Conservation (phyloP, 2,329 filamentous ascomycete species). For the Falciphora oryzae region DNA sequence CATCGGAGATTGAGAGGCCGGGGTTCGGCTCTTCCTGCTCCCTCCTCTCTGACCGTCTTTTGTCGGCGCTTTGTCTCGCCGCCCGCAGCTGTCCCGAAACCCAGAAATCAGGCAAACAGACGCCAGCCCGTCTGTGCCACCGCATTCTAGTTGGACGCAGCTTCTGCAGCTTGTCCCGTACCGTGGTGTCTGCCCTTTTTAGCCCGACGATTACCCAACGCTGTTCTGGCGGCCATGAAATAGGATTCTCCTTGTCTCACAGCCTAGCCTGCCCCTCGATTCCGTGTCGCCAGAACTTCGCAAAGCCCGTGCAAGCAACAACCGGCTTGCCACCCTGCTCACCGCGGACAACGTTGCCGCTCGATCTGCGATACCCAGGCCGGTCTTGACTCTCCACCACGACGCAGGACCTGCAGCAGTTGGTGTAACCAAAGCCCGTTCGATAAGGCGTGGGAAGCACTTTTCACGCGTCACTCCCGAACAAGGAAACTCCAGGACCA, state of each 20-base stretch:
- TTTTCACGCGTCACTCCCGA: not conserved
- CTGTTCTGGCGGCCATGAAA: not conserved
- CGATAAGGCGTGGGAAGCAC: not conserved
- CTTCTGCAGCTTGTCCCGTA: not conserved
- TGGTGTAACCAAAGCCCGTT: not conserved
- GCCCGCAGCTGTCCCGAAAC: not conserved
- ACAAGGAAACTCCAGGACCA: not conserved
- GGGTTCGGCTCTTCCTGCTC: not conserved
- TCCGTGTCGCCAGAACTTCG: not conserved
- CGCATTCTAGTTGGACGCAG: not conserved
- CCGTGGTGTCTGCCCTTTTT: not conserved
- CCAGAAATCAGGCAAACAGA: not conserved
- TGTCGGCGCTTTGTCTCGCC: not conserved
- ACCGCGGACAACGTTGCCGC: too few species aligned
- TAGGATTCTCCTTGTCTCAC: not conserved
- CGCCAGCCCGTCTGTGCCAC: not conserved
- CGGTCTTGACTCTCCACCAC: too few species aligned
- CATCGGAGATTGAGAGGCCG: not conserved
- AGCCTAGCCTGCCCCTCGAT: not conserved
- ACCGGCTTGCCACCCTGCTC: too few species aligned
- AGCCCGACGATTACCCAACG: not conserved
- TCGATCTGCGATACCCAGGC: not conserved
- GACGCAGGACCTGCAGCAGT: not conserved
- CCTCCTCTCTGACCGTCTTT: not conserved
- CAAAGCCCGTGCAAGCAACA: too few species aligned